Evolutionary conservation across 1,284 basidiomycete species (phyloP).

Genomic region (Rhizoctonia solani): DNA sequence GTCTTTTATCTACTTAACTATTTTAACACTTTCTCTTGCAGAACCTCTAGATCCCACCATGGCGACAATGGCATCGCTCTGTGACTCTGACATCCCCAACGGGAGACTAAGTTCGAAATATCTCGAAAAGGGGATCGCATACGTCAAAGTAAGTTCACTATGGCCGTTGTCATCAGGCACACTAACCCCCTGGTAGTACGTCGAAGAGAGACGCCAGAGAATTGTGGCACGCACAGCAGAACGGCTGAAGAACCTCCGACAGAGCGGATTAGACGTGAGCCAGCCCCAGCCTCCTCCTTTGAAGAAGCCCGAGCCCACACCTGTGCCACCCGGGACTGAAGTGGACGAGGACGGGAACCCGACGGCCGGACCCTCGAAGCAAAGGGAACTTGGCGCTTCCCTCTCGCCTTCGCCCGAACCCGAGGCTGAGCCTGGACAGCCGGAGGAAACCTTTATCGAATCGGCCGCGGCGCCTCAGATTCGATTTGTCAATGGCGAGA

Average conservation of each 20-base stretch:
- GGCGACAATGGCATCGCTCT: constrained; percentile 22
- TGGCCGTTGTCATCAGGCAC: not conserved
- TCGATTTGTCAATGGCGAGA: constrained; percentile 46
- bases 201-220: constrained; percentile 12
- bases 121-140: constrained; percentile 23
- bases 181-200: not conserved
- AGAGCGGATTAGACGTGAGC: constrained; percentile 13
- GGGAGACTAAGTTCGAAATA: constrained; percentile 7
- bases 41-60: constrained; percentile 19
- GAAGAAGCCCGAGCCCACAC: constrained; percentile 9
- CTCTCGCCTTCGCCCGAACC: constrained; percentile 26
- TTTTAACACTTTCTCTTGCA: not conserved
- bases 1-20: not conserved
- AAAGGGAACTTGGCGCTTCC: constrained; percentile 23
- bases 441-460: constrained; percentile 21
- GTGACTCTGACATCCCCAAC: constrained; percentile 12
- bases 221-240: constrained; percentile 23
- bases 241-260: constrained; percentile 1
- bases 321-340: not conserved
- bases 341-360: not conserved
- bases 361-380: constrained; percentile 1
- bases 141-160: constrained; percentile 5
- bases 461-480: constrained; percentile 43
- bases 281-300: constrained; percentile 2
- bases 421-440: not conserved